Conservation (phyloP, 2,329 filamentous ascomycete genomes). For the Madurella mycetomatis region DNA sequence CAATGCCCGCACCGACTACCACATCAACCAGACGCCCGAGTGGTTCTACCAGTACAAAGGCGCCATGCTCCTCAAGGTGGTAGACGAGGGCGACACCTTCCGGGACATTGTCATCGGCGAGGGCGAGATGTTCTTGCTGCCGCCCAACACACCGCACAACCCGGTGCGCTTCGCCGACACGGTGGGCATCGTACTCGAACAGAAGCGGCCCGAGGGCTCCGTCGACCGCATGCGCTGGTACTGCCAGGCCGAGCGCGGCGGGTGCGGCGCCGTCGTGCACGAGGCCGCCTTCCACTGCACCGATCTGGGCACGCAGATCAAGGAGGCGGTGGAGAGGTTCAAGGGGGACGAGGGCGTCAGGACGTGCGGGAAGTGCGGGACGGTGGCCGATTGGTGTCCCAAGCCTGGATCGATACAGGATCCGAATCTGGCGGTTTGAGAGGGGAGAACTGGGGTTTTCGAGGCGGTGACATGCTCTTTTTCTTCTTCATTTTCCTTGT, state of each 20-base stretch:
- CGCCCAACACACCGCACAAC: constrained; percentile 93
- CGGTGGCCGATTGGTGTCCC: constrained; percentile 67
- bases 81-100: constrained; percentile 64
- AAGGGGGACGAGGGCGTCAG: constrained; percentile 61
- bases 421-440: constrained; percentile 46
- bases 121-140: constrained; percentile 90
- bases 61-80: constrained; percentile 88
- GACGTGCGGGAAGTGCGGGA: constrained; percentile 73
- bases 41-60: constrained; percentile 98
- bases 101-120: constrained; percentile 85
- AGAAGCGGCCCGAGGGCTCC: constrained; percentile 64
- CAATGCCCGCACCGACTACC: constrained; percentile 94
- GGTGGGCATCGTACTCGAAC: constrained; percentile 90
- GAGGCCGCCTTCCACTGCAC: constrained; percentile 85
- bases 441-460: not conserved
- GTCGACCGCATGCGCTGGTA: constrained; percentile 89
- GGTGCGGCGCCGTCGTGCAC: constrained; percentile 69
- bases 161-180: constrained; percentile 90
- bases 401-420: constrained; percentile 54
- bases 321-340: constrained; percentile 81
- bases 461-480: constrained; percentile 1
- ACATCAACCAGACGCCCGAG: constrained; percentile 93
- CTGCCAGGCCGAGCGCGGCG: constrained; percentile 47
- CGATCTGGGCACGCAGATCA: constrained; percentile 91
- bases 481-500: not conserved